Percentiles rank a stretch among this genome's conserved stretches.
Conservation (phyloP, 2,329 filamentous ascomycete genomes). For the Davidsoniella australis region DNA sequence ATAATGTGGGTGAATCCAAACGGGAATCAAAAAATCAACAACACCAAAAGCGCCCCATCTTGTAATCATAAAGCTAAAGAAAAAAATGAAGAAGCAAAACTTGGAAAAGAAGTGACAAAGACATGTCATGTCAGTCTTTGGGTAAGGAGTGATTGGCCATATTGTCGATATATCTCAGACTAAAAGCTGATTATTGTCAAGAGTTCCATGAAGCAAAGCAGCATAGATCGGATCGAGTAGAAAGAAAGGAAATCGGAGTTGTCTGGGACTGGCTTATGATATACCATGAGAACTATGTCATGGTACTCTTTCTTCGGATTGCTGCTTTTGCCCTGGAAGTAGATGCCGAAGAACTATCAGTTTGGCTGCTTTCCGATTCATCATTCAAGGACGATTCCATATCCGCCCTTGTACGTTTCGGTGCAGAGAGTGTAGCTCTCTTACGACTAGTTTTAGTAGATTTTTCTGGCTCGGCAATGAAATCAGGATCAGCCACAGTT, state of each 20-base stretch:
- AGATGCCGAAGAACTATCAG: background rate
- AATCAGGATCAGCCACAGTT: slow-evolving; percentile 1
- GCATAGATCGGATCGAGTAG: background rate
- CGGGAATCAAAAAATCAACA: background rate
- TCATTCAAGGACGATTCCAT: slow-evolving; percentile 11
- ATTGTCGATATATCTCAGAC: background rate
- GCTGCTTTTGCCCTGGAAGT: slow-evolving; percentile 5
- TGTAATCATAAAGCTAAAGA: background rate
- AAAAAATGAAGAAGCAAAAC: slow-evolving; percentile 6
- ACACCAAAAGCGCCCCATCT: slow-evolving; percentile 1
- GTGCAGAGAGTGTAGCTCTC: slow-evolving; percentile 9
- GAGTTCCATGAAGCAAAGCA: background rate
- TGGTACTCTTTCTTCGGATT: slow-evolving; percentile 11
- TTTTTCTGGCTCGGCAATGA: slow-evolving; percentile 3
- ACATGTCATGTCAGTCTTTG: background rate
- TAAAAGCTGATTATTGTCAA: background rate
- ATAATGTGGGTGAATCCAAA: background rate
- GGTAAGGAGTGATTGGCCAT: background rate
- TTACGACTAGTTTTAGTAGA: slow-evolving; percentile 3
- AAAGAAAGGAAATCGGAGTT: background rate
- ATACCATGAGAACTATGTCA: slow-evolving; percentile 8
- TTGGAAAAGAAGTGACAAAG: background rate
- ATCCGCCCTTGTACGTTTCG: slow-evolving; percentile 10
- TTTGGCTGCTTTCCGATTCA: slow-evolving; percentile 14
- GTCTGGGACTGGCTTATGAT: background rate